phyloP scores from a whole-genome alignment of 1,284 basidiomycete species.

The Heliocybe sulcata region DNA sequence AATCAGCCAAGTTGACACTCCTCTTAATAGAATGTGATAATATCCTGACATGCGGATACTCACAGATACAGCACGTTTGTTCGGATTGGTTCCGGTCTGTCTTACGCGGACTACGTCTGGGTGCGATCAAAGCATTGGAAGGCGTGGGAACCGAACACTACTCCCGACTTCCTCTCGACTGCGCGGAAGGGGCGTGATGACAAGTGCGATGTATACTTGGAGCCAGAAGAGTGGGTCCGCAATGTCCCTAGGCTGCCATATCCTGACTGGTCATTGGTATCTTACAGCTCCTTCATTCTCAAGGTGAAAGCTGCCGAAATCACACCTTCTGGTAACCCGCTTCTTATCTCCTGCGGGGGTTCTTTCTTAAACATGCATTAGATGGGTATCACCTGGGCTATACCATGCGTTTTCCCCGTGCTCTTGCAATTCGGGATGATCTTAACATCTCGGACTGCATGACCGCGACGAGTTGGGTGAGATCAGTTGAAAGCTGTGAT shows the following conservation, averaged over 20 bases:
- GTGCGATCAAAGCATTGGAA: conserved; percentile 73
- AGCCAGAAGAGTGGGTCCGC: conserved; percentile 63
- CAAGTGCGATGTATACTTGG: conserved; percentile 76
- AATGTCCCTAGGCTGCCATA: neutral
- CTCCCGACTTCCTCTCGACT: conserved; percentile 55
- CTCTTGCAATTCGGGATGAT: conserved; percentile 73
- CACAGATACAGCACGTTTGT: conserved; percentile 73
- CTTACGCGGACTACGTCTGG: conserved; percentile 81
- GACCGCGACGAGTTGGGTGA: conserved; percentile 49
- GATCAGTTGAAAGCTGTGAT: neutral
- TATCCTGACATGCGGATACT: conserved; percentile 4
- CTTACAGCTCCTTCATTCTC: conserved; percentile 74
- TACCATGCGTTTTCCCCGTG: conserved; percentile 86
- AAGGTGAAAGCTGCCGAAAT: conserved; percentile 91
- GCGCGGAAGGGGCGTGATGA: conserved; percentile 59
- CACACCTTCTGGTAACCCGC: conserved; percentile 50
- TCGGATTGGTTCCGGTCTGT: conserved; percentile 82
- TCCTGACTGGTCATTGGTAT: neutral
- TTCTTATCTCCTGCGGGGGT: neutral
- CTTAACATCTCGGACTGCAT: conserved; percentile 62
- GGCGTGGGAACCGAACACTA: conserved; percentile 54
- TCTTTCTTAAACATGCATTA: conserved; percentile 17
- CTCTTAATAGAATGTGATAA: neutral
- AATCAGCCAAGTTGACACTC: conserved; percentile 55
- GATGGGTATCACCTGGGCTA: conserved; percentile 69